Evolutionary conservation across 1,284 basidiomycete species (phyloP).

Genomic region (Trichosporon sp.): DNA sequence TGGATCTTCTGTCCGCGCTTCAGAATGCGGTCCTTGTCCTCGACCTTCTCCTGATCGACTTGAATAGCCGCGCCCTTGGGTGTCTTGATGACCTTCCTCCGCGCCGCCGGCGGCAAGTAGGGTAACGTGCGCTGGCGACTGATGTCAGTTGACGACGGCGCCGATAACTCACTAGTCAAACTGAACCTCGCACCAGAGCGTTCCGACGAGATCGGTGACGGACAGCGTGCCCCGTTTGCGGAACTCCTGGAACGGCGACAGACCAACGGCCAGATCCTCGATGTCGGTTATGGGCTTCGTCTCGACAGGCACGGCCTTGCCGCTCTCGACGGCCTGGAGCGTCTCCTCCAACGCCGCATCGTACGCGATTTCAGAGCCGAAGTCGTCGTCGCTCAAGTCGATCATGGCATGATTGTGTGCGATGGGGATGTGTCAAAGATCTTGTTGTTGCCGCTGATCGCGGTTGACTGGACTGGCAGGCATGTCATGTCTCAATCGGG

Average conservation of each 20-base stretch:
- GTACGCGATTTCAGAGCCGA: constrained; percentile 38
- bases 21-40: constrained; percentile 64
- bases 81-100: constrained; percentile 67
- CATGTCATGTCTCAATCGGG: background rate
- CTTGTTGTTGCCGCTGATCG: background rate
- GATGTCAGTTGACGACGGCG: background rate
- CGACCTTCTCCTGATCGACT: constrained; percentile 65
- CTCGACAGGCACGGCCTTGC: background rate
- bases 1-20: constrained; percentile 72
- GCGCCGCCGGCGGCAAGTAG: constrained; percentile 60
- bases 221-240: constrained; percentile 50
- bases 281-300: constrained; percentile 30
- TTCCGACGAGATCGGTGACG: constrained; percentile 61
- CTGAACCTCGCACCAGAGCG: constrained; percentile 60
- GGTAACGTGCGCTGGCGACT: constrained; percentile 59
- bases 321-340: constrained; percentile 34
- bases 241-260: constrained; percentile 45
- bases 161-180: constrained; percentile 50
- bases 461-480: constrained; percentile 6
- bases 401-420: constrained; percentile 1
- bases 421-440: background rate
- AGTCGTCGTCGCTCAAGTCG: constrained; percentile 38
- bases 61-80: constrained; percentile 68
- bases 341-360: constrained; percentile 40
- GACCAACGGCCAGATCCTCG: constrained; percentile 31